Percentiles rank a stretch among this genome's conserved stretches.
Conservation (phyloP, 352 stramenopile genomes). For the Pythium monospermum region DNA sequence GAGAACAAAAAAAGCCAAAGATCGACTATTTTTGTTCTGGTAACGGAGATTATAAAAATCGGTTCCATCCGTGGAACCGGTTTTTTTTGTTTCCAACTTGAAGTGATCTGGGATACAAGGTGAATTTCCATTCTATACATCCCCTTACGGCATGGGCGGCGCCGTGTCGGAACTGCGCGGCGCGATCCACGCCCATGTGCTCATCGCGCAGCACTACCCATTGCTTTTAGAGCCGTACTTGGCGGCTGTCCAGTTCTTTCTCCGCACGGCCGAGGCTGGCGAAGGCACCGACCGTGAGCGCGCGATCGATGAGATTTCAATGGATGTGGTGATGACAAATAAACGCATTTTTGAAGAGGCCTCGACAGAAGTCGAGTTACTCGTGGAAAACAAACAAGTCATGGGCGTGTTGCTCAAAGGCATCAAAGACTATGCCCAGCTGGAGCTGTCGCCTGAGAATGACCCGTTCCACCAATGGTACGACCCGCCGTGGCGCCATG, state of each 20-base stretch:
- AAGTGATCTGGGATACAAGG: too few species aligned
- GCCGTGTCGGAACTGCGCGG: conserved; percentile 60
- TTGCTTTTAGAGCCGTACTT: conserved; percentile 56
- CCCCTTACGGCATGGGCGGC: conserved; percentile 43
- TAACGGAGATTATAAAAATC: too few species aligned
- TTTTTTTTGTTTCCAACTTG: too few species aligned
- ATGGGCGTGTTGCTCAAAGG: conserved; percentile 39
- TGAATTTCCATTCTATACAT: too few species aligned
- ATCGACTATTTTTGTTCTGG: conserved; percentile 8
- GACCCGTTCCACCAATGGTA: conserved; percentile 52
- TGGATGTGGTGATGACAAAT: conserved; percentile 47
- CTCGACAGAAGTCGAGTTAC: conserved; percentile 66
- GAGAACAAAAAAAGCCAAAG: conserved; percentile 2
- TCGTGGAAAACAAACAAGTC: conserved; percentile 51
- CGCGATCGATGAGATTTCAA: conserved; percentile 42
- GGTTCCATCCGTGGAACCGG: too few species aligned
- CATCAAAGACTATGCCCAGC: conserved; percentile 30
- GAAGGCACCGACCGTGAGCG: conserved; percentile 54
- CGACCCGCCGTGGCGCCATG: conserved; percentile 47
- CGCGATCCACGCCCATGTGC: conserved; percentile 60
- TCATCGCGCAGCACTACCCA: conserved; percentile 53
- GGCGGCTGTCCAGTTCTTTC: conserved; percentile 57
- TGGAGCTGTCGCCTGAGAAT: conserved; percentile 46
- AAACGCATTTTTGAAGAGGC: conserved; percentile 54
- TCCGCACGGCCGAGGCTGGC: conserved; percentile 53